Percentiles rank a stretch among this genome's conserved stretches.
Conservation (phyloP, 169 alveolate genomes). For the Plasmodium malariae region DNA sequence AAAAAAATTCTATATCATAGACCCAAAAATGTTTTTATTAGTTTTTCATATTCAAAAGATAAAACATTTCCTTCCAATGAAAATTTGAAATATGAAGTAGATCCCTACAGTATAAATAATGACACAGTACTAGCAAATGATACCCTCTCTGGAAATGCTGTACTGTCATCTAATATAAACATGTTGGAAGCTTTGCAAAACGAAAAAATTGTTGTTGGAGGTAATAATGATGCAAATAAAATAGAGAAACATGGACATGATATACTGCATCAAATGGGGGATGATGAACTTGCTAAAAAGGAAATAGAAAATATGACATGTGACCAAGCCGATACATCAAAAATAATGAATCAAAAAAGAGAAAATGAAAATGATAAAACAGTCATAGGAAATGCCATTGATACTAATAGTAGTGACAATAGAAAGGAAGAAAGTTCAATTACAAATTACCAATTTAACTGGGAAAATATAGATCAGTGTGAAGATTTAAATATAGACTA, state of each 20-base stretch:
- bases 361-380: slow-evolving; percentile 16
- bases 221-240: background rate
- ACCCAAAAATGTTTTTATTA: slow-evolving; percentile 64
- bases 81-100: slow-evolving; percentile 44
- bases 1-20: slow-evolving; percentile 56
- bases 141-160: background rate
- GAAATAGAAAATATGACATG: background rate
- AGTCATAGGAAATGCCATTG: slow-evolving; percentile 5
- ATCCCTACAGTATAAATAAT: background rate
- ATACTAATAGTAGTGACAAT: background rate
- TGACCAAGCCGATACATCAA: slow-evolving; percentile 1
- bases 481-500: slow-evolving; percentile 76
- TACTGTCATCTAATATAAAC: background rate
- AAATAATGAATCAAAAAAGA: slow-evolving; percentile 12
- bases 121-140: background rate
- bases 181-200: too few species aligned
- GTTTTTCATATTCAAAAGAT: slow-evolving; percentile 70
- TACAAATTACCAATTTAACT: background rate
- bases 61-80: slow-evolving; percentile 40
- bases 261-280: too few species aligned
- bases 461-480: slow-evolving; percentile 54
- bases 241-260: background rate
- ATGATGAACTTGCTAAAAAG: background rate
- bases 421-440: background rate
- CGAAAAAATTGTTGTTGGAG: background rate